These are phyloP conservation scores for Aspergillus intermedius DNA, from an alignment of 2,329 filamentous ascomycete species.

Conservation along the genomic window DNA sequence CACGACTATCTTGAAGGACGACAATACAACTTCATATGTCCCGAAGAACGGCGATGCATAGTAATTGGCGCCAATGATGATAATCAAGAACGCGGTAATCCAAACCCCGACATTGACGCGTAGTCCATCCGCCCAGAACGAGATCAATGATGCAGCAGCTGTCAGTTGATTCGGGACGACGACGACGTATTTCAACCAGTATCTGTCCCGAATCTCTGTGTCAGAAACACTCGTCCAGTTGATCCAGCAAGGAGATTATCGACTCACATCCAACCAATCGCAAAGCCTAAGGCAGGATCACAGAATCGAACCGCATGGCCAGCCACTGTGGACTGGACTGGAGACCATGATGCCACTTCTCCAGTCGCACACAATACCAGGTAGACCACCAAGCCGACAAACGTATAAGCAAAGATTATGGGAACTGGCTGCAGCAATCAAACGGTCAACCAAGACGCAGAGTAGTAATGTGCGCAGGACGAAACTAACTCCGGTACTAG, in stretches of 20 bases:
- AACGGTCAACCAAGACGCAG: background rate
- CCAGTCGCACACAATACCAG: conserved; percentile 71
- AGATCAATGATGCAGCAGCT: conserved; percentile 66
- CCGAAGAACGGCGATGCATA: conserved; percentile 61
- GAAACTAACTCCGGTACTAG: conserved; percentile 23
- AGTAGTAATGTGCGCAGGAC: background rate
- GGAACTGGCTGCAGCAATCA: conserved; percentile 23
- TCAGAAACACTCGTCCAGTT: too few species aligned
- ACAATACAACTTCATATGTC: conserved; percentile 53
- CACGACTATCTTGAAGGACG: conserved; percentile 60
- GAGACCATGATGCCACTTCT: conserved; percentile 76
- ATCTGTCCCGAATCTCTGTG: conserved; percentile 15
- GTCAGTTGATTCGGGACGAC: conserved; percentile 79
- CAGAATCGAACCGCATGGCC: conserved; percentile 72
- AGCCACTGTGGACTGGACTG: conserved; percentile 67
- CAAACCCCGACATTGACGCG: conserved; percentile 68
- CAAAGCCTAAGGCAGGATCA: conserved; percentile 72
- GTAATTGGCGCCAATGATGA: conserved; percentile 59
- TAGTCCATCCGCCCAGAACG: conserved; percentile 63
- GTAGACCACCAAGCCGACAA: conserved; percentile 54
- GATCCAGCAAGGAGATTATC: too few species aligned
- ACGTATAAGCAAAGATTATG: conserved; percentile 31
- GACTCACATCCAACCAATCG: conserved; percentile 61
- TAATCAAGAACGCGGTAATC: conserved; percentile 61
- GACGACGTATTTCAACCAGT: conserved; percentile 73